A percentile compares a stretch with the other conserved stretches of the same genome.
Evolutionary conservation across 352 stramenopile species (phyloP).

Genomic region (Phytophthora podocarpi): DNA sequence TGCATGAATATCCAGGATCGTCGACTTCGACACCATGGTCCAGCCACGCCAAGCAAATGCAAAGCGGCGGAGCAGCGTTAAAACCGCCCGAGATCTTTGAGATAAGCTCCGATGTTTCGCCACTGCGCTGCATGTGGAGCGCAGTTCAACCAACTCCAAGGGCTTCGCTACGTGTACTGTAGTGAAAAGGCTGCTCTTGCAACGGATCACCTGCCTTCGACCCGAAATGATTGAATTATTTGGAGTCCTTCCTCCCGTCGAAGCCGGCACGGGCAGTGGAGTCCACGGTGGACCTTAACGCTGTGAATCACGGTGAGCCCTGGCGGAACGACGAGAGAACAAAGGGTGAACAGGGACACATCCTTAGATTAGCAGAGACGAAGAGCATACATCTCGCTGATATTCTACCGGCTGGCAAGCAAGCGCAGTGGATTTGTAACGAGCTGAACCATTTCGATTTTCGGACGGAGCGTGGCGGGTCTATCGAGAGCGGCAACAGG

Average conservation of each 20-base stretch:
- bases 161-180: no score
- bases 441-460: slow-evolving; percentile 36
- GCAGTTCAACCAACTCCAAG: no score
- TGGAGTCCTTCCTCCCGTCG: not conserved
- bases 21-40: not conserved
- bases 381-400: slow-evolving; percentile 15
- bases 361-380: slow-evolving; percentile 21
- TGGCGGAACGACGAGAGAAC: slow-evolving; percentile 10
- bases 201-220: slow-evolving; percentile 3
- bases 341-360: slow-evolving; percentile 10
- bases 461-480: slow-evolving; percentile 9
- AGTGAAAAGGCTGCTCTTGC: not conserved
- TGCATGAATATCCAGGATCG: not conserved
- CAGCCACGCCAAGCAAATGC: slow-evolving; percentile 8
- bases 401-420: slow-evolving; percentile 19
- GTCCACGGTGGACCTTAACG: not conserved
- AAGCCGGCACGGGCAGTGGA: no score
- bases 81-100: not conserved
- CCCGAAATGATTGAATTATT: not conserved
- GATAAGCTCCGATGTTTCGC: no score
- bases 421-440: slow-evolving; percentile 17
- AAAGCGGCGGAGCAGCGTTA: not conserved
- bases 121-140: no score
- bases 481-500: slow-evolving; percentile 4
- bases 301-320: not conserved